Evolutionary conservation across 2,329 filamentous ascomycete species (phyloP), one percentile per base, ranked within the genome.

Genomic region (Metarhizium anisopliae): DNA sequence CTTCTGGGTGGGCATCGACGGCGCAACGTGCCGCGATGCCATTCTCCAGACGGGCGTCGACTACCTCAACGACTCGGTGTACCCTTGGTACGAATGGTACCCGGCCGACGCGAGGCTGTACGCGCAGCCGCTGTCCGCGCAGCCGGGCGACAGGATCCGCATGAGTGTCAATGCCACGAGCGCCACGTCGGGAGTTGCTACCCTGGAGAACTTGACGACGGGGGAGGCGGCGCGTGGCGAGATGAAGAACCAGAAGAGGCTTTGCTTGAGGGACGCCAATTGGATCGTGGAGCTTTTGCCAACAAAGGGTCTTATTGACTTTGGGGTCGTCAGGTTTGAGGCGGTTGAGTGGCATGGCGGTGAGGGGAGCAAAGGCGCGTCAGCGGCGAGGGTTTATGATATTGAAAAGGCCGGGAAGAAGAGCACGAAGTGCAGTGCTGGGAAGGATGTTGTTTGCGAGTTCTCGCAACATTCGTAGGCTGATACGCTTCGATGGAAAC

Each of bases 1-100:
- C 4, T 52, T 32, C 47, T 57, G 55, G 55, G 55, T 57, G 25
- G 55, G 55, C 49, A 57, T 57, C 49, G 55, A 57, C 49, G 55
- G 55, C 30, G 18, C 8, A 29, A 29, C 5, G 4, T 56, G 55
- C 51, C 50, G 18, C 4, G 50, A n/a, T 32, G 55, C 50, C 51
- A 47, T 56, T 45, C 55, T 56, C 16, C 54, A 56, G 50, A 56
- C 55, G 29, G 55, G 55, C 20, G 32, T 53, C 32, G 35, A 32
- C 50, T 56, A 29, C 29, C 50, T 51, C 51, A 43, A 53, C 36
- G 55, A 50, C 47, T 10, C 16, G 5, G n/a, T 56, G 20, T 51
- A 52, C 45, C n/a, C 51, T 4, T 56, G 55, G 55, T 56, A 56
- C 51, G 55, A 56, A 50, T 56, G 55, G 55, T 53, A 6, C 14